Evolutionary conservation across 164 flowering plant species (phyloP).

Genomic region (Tinospora cordifolia): DNA sequence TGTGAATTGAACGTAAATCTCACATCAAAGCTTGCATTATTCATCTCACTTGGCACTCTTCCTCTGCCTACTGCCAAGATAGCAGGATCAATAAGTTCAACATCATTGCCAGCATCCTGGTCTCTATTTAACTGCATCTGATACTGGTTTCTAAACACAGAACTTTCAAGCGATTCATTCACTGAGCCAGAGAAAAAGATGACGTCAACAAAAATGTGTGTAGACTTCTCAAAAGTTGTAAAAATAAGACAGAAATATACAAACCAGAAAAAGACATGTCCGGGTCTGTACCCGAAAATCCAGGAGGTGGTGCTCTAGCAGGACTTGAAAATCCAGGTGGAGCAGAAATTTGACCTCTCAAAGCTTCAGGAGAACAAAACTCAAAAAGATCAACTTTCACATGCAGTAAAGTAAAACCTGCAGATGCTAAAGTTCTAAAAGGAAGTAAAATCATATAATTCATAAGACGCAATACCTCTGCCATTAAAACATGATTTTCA

Average conservation of each 20-base stretch:
- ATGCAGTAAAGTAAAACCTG: too few relatives aligned
- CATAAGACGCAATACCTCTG: too few relatives aligned
- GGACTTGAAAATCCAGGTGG: constrained; percentile 88
- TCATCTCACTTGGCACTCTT: constrained; percentile 42
- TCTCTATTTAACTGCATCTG: constrained; percentile 20
- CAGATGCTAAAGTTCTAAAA: too few relatives aligned
- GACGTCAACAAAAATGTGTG: too few relatives aligned
- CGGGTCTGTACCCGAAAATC: constrained; percentile 63
- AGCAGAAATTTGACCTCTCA: constrained; percentile 66
- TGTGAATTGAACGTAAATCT: constrained; percentile 37
- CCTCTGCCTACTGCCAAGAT: constrained; percentile 83
- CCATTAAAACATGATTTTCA: too few relatives aligned
- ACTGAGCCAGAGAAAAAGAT: constrained; percentile 20
- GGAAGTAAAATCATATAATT: too few relatives aligned
- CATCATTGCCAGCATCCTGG: constrained; percentile 23
- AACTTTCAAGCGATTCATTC: constrained; percentile 22
- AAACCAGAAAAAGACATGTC: constrained; percentile 35
- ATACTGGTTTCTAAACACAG: constrained; percentile 19
- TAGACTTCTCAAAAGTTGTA: not conserved
- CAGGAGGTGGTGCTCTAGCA: constrained; percentile 77
- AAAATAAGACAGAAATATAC: not conserved
- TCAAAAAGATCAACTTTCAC: not conserved
- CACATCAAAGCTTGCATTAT: constrained; percentile 37
- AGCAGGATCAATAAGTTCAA: constrained; percentile 47
- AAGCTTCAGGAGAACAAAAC: constrained; percentile 20